phyloP scores from a whole-genome alignment of 2,329 filamentous ascomycete species.

The Graphilbum fragrans region DNA sequence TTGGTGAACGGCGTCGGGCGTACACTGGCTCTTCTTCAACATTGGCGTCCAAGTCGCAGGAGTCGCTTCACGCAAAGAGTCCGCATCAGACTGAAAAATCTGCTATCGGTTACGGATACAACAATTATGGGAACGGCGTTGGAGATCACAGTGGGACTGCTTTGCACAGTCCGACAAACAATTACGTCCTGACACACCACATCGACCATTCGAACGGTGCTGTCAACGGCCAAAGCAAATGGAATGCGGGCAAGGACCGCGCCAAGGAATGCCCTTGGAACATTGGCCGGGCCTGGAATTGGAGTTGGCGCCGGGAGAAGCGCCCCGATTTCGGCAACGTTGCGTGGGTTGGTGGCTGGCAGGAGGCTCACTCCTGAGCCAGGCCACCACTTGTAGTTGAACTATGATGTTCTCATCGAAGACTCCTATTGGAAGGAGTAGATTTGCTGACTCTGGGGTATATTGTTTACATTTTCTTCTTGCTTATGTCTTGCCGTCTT shows the following conservation, averaged over 20 bases:
- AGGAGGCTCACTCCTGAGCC: slow-evolving; percentile 37
- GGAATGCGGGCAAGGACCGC: slow-evolving; percentile 31
- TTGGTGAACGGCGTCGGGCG: slow-evolving; percentile 73
- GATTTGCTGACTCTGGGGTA: slow-evolving; percentile 12
- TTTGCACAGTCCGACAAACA: slow-evolving; percentile 9
- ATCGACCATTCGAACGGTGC: slow-evolving; percentile 11
- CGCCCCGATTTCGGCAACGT: slow-evolving; percentile 61
- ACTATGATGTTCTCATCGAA: slow-evolving; percentile 16
- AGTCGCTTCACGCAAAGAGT: slow-evolving; percentile 11
- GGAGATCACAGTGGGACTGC: slow-evolving; percentile 29
- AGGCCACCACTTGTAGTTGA: slow-evolving; percentile 49
- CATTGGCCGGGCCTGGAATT: slow-evolving; percentile 47
- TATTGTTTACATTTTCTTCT: slow-evolving; percentile 6
- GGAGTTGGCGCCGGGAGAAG: slow-evolving; percentile 49
- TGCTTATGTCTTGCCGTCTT: slow-evolving; percentile 2
- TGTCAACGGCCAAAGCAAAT: slow-evolving; percentile 18
- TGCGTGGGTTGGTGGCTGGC: slow-evolving; percentile 94
- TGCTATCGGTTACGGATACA: slow-evolving; percentile 29
- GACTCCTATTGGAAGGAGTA: slow-evolving; percentile 1
- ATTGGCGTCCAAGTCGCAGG: slow-evolving; percentile 31
- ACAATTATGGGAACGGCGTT: slow-evolving; percentile 33
- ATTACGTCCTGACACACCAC: slow-evolving; percentile 11
- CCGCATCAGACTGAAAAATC: slow-evolving; percentile 10
- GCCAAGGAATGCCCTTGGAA: slow-evolving; percentile 42
- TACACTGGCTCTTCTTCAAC: slow-evolving; percentile 38